A percentile compares a stretch with the other conserved stretches of the same genome.
Conservation (phyloP, 176 grass and related monocot species). For the Triticum turgidum region DNA sequence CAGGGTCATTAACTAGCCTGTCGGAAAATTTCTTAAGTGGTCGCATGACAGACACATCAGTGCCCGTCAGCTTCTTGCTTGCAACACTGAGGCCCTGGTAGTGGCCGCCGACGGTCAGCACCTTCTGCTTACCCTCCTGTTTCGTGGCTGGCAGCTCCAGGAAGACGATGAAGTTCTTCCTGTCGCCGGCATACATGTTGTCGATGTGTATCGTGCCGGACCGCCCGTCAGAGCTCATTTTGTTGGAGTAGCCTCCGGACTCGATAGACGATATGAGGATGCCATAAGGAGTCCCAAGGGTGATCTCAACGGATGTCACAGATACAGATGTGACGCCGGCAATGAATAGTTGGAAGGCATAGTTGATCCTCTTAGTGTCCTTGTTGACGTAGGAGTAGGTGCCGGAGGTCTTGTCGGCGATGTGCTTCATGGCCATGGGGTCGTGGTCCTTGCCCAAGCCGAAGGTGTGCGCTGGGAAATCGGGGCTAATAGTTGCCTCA, state of each 20-base stretch:
- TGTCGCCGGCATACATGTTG: slow-evolving; percentile 25
- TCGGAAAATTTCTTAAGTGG: neutral
- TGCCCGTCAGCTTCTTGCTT: neutral
- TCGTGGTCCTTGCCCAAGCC: neutral
- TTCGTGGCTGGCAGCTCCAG: neutral
- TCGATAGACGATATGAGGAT: slow-evolving; percentile 26
- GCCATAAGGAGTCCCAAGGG: neutral
- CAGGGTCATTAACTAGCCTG: neutral
- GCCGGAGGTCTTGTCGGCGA: neutral
- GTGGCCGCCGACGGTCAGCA: neutral
- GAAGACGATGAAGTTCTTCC: neutral
- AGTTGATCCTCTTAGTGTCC: slow-evolving; percentile 11
- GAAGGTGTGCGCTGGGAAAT: neutral
- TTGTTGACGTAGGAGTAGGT: slow-evolving; percentile 52
- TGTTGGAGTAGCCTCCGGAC: slow-evolving; percentile 28
- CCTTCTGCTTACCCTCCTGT: neutral
- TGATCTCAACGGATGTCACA: slow-evolving; percentile 3
- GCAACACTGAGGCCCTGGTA: neutral
- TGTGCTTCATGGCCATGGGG: neutral
- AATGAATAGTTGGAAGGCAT: slow-evolving; percentile 47
- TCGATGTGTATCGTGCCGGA: slow-evolving; percentile 28
- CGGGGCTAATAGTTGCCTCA: neutral
- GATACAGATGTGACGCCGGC: slow-evolving; percentile 31
- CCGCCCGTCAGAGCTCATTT: neutral
- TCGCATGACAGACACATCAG: neutral